Evolutionary conservation across 306 rosid genomes (phyloP), one percentile per base, ranked within the genome.

Genomic region (Ammopiptanthus mongolicus): DNA sequence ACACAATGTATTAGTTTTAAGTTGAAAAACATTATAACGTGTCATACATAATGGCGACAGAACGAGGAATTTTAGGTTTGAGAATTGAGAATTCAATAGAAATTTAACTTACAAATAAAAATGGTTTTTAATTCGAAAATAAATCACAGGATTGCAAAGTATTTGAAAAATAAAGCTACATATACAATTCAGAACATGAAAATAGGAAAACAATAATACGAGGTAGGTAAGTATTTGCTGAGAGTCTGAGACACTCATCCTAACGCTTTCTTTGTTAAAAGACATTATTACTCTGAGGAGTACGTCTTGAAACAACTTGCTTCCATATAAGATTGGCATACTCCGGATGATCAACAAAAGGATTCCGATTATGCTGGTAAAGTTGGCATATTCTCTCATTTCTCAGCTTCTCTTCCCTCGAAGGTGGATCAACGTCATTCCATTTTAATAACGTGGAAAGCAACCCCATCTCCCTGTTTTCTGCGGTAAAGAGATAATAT

Each of bases 351-450:
- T 88, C 96, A 34, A 91, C 87, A 85, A 88, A 91, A 28, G 93
- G 93, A 80, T 88, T 88, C 57, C 91, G 81, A 75, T 91, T 91
- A 60, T 88, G 91, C 79, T 91, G 93, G 82, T 88, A 91, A 39
- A 80, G 8, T 84, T 85, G 85, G 90, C 93, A 91, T 63, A 87
- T 83, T 81, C 96, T 88, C 33, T 88, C 93, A 84, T 88, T 87
- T 80, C 96, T 85, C 76, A 88, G 50, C 75, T 82, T 87, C 84
- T 91, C 93, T 28, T 85, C 91, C 83, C 90, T 88, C 4, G 96
- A 91, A 65, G 96, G 90, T n/a, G 96, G 93, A 78, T 91, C 93
- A 7, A 64, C 61, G 63, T 76, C 86, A 50, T 88, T 91, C 96
- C 96, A 91, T 78, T 78, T 81, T 59, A 88, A 82, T 73, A 91